Base-by-base conservation (phyloP, 2,329 filamentous ascomycete species). In the Stagonosporopsis vannaccii region DNA sequence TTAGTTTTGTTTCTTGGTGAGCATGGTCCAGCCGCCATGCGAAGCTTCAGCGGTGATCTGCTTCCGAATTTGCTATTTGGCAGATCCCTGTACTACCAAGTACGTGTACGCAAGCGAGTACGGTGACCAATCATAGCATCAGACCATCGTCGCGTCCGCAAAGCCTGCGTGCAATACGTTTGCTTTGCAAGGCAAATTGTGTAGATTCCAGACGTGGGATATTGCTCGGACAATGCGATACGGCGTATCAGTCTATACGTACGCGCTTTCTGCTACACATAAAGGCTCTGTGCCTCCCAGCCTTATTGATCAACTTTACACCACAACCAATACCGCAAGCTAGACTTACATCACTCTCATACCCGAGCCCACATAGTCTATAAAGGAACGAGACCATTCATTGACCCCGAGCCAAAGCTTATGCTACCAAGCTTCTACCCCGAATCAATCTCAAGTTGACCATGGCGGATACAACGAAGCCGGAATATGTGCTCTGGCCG, bases 401-500 rank as follows among this genome's bases (percentile, higher is more conserved):
- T 32, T 13, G 13, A n/a, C 15, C 15, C 33, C 40, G 26, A 40
- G 19, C 15, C 4, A 23, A 36, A 41, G 33, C 40, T 36, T 56
- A 9, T 15, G 9, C 8, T 17, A 19, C 8, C 25, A 26, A 33
- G 26, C 35, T 22, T 7, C 6, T 13, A n/a, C 4, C 12, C 19
- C 11, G 9, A 2, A 46, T 12, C 17, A 23, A 39, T 25, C 15
- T 17, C 13, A 41, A 5, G 39, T 25, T 17, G 19, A 63, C 17
- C 12, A 69, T 69, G 68, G 55, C 64, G 19, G 61, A 67, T 26
- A 51, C 61, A 13, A 56, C 41, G 11, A 55, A 55, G 23, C 54
- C 61, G 40, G 47, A 66, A 36, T 72, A 68, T 30, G 60, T 67
- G 7, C 65, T 73, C 8, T 73, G 70, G 70, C 60, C 75, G 42